phyloP scores from a whole-genome alignment of 306 rosid species.

The Gillenia trifoliata region DNA sequence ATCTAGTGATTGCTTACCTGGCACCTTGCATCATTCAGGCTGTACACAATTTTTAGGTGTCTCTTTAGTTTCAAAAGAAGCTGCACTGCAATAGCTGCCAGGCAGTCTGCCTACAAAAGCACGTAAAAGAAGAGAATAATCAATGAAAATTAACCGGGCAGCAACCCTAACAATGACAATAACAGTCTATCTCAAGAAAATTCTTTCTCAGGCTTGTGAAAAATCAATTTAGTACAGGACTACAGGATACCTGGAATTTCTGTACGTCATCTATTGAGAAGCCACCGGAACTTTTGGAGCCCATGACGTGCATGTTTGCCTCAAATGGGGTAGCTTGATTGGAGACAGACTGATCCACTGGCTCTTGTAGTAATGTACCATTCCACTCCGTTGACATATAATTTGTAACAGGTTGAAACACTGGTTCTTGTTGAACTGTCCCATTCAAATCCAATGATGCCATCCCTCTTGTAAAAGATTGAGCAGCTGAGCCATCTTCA shows the following conservation, averaged over 20 bases:
- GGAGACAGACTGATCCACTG: constrained; percentile 34
- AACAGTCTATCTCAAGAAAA: not conserved
- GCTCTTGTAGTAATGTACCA: constrained; percentile 43
- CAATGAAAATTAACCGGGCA: not conserved
- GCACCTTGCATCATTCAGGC: constrained; percentile 82
- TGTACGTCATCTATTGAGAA: constrained; percentile 62
- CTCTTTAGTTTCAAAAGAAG: constrained; percentile 93
- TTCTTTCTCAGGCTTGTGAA: not conserved
- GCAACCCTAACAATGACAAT: not conserved
- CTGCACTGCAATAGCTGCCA: constrained; percentile 78
- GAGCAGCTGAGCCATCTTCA: constrained; percentile 32
- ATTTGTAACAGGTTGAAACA: constrained; percentile 23
- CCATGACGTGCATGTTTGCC: constrained; percentile 27
- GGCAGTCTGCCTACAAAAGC: constrained; percentile 65
- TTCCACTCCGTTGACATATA: constrained; percentile 62
- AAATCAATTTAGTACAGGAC: not conserved
- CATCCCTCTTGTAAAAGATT: constrained; percentile 26
- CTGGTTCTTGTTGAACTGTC: constrained; percentile 32
- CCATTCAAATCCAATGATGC: constrained; percentile 53
- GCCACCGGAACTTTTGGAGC: constrained; percentile 32
- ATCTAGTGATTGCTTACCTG: constrained; percentile 51
- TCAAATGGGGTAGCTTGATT: constrained; percentile 31
- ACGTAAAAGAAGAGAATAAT: constrained; percentile 3
- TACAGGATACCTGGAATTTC: constrained; percentile 64
- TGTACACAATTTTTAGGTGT: constrained; percentile 76